Base-by-base conservation (phyloP, 148 eudicot genomes). In the Diospyros kaki region DNA sequence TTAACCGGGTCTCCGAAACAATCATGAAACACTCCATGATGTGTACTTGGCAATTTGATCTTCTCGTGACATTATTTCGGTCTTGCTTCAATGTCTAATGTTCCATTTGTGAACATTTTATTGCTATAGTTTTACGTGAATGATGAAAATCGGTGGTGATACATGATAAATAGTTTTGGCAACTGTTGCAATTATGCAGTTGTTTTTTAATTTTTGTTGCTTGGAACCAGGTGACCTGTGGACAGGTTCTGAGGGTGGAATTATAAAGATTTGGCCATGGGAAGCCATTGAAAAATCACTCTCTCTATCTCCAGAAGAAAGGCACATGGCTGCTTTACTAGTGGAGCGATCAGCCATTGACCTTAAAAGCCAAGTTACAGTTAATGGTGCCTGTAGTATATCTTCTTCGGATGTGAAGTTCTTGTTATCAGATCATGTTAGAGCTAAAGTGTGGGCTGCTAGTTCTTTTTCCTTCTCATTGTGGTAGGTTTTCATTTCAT, bases 321-420 rank as follows among this genome's bases (percentile, higher is more conserved):
- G 85, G 64, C 94, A 89, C 82, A 93, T 96, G 94, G 97, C 99
- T 61, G 83, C 99, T 74, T 75, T 96, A 82, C 75, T 96, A 52
- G 89, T 96, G 61, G 99, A 96, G 81, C 89, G 97, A 83, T 87
- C 98, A 13, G 55, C 12, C 54, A 63, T 93, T 54, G 96, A 96
- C 68, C 87, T 96, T 70, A 86, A 86, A 68, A 96, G 91, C 85
- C 97, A 91, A 81, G 99, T 88, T 14, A 93, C 94, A 2, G 89
- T 96, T 59, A 93, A 96, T 84, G 99, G 99, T 69, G 91, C 88
- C 56, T 93, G 98, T 72, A 88, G 81, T 73, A 88, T 96, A 68
- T 90, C 99, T 43, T 93, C 99, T 73, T 86, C 97, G 40, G 99
- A 96, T 83, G 87, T 96, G 9, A 96, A 89, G 79, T 85, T 82